Conservation (phyloP, 2,329 filamentous ascomycete genomes). For the Curvularia lunata region DNA sequence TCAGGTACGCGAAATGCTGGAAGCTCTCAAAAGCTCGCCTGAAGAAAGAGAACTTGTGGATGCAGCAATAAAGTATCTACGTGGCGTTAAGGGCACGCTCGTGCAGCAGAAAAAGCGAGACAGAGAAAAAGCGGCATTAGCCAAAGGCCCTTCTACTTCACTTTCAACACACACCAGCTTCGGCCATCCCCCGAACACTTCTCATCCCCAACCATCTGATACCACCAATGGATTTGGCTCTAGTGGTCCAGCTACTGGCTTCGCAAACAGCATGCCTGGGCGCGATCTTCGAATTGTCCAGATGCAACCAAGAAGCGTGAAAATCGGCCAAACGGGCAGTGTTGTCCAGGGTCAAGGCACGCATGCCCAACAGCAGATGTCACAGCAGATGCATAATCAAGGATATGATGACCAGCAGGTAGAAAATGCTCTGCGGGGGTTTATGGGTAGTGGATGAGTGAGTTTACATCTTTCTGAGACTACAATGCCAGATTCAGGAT, state of each 20-base stretch:
- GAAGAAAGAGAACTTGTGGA: conserved; percentile 62
- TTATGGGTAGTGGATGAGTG: conserved; percentile 20
- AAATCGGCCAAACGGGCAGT: conserved; percentile 15
- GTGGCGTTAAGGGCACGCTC: conserved; percentile 62
- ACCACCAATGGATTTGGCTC: not conserved
- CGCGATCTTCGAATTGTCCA: not conserved
- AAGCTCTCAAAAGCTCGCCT: conserved; percentile 64
- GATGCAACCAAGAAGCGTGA: not conserved
- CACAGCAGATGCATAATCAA: conserved; percentile 16
- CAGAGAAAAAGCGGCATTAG: conserved; percentile 36
- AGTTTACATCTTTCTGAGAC: not conserved
- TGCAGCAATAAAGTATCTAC: conserved; percentile 62
- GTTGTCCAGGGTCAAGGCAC: conserved; percentile 4
- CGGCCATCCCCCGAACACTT: conserved; percentile 1
- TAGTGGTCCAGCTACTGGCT: not conserved
- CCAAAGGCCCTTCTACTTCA: conserved; percentile 7
- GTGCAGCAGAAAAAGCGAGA: conserved; percentile 59
- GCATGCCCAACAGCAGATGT: conserved; percentile 16
- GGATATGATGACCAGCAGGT: conserved; percentile 34
- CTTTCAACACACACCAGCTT: not conserved
- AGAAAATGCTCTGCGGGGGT: conserved; percentile 36
- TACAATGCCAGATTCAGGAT: not conserved
- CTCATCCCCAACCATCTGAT: not conserved
- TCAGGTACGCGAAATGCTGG: conserved; percentile 69
- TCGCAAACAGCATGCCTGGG: not conserved